Base-by-base conservation (phyloP, 2,329 filamentous ascomycete genomes). In the Aspergillus udagawae region DNA sequence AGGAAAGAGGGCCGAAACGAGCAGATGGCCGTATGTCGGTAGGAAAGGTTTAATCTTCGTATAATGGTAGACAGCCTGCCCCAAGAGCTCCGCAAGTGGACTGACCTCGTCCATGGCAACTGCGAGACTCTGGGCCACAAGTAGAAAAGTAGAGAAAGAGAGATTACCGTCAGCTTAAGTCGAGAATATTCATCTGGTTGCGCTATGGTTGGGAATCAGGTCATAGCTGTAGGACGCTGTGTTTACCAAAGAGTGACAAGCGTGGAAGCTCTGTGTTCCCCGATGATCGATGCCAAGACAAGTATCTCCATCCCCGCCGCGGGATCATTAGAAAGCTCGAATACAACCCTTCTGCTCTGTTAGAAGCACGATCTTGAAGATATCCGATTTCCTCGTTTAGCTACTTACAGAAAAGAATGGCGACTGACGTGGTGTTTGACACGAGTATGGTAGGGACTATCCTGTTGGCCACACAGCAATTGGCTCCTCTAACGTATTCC, bases 371-470 rank as follows among this genome's bases (percentile, higher is more conserved):
- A 42, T 5, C 35, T 14, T 17, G 20, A 9, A 5, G 10, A 9
- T n/a, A 12, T 50, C 25, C 23, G 1, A 14, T 47, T 14, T 23
- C 12, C 27, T 23, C 28, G n/a, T 27, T 21, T 20, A 21, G 14
- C 29, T 41, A 50, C 20, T 23, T 50, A 28, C 58, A 47, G 12
- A 25, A 10, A 14, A 72, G 47, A 27, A 93, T 94, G 90, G 81
- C 89, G 28, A 92, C 89, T 58, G 86, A 90, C 66, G 84, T 97
- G 58, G 79, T 86, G 9, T 83, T 97, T 52, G 90, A 96, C 65
- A 97, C 93, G 57, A 87, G 88, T 55, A 91, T 96, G 88, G 92
- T 90, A 80, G 56, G 73, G 73, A 55, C 27, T n/a, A 38, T 14
- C 41, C 42, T 20, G n/a, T 49, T 49, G 3, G 8, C 12, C 35